Base-by-base conservation (phyloP, 306 rosid genomes). In the Dalbergia cultrata region DNA sequence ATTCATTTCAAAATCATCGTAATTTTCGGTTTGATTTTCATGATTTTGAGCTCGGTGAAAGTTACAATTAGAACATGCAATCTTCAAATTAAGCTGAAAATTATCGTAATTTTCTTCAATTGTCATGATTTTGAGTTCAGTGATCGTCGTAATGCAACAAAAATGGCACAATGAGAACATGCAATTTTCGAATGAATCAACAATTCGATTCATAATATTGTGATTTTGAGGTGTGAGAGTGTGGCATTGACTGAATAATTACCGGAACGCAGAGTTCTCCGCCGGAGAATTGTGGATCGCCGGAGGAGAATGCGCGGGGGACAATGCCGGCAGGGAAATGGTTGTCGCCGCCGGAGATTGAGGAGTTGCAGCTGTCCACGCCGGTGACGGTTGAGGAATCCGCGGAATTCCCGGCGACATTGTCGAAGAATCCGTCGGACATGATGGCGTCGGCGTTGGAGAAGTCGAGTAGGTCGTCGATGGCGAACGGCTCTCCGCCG, bases 181-280 rank as follows among this genome's bases (percentile, higher is more conserved):
- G 21, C 11, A 64, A 61, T 14, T 59, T 59, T 57, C 44, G 8
- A 71, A 44, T 75, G 33, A 4, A 18, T 58, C 22, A 58, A 54
- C 33, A 14, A 47, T 33, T 74, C 0, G 43, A 14, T 6, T 77
- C 8, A 41, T 69, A 11, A 58, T 16, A 39, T 34, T 1, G 4
- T 50, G 17, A 37, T 14, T 31, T 71, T 18, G 14, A 64, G 35
- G 26, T 7, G 1, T 50, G n/a, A 13, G 17, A 52, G 18, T 37
- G 70, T 3, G 53, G 71, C 71, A 5, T 17, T 39, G 71, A 39
- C 39, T 16, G 72, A 76, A 68, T 70, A 75, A 65, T 73, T 84
- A 92, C 98, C 98, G 98, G 96, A 86, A 92, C 92, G 34, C 90
- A 89, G 60, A 95, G 92, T 70, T 93, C 97, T 2, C 94, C 91